Percentiles rank a stretch among this genome's conserved stretches.
Conservation (phyloP, 176 grass and related monocot genomes). For the Triticum timopheevii region DNA sequence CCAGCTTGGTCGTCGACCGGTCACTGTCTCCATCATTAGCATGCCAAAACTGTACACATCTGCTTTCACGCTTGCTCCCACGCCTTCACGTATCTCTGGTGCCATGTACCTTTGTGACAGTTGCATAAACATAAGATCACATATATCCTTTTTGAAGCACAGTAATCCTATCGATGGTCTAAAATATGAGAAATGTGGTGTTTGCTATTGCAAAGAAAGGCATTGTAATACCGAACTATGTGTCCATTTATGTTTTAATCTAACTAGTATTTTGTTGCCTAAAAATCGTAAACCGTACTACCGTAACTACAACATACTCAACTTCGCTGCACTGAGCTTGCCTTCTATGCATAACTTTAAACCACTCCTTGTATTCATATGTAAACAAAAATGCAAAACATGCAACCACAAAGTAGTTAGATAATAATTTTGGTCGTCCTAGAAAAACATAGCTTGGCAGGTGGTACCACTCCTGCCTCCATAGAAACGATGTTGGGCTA, state of each 20-base stretch:
- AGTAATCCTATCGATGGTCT: not conserved
- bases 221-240: not conserved
- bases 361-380: not conserved
- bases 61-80: conserved; percentile 38
- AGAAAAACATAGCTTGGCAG: not conserved
- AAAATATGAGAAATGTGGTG: not conserved
- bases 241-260: not conserved
- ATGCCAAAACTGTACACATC: conserved; percentile 91
- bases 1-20: conserved; percentile 61
- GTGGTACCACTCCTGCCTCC: not conserved
- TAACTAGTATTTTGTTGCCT: not conserved
- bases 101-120: conserved; percentile 58
- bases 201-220: not conserved
- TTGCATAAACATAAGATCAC: not conserved
- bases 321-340: not conserved
- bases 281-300: not conserved
- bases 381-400: not conserved
- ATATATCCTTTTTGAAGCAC: not conserved
- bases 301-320: not conserved
- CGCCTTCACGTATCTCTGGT: conserved; percentile 55
- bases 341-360: not conserved
- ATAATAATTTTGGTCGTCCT: not conserved
- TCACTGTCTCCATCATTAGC: conserved; percentile 61
- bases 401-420: not conserved
- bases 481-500: not conserved